Evolutionary conservation across 768 basidiomycete species (phyloP).

Genomic region (Phlegmacium glaucopus): DNA sequence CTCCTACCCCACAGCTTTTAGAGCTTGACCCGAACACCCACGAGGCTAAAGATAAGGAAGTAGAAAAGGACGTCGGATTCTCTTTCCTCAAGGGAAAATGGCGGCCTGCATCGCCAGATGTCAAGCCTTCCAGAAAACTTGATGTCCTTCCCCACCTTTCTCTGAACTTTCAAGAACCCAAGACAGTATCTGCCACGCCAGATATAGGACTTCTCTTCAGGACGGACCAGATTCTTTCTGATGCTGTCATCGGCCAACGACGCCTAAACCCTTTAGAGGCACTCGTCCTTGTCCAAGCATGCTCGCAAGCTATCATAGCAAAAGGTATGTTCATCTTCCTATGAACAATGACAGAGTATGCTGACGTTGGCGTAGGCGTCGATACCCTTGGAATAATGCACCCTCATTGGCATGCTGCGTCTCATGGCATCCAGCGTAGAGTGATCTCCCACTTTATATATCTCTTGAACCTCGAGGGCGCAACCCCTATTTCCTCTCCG

Average conservation of each 20-base stretch:
- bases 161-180: slow-evolving; percentile 54
- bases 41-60: slow-evolving; percentile 19
- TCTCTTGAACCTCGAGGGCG: slow-evolving; percentile 49
- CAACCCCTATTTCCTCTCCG: slow-evolving; percentile 48
- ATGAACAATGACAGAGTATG: slow-evolving; percentile 8
- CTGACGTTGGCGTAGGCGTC: slow-evolving; percentile 45
- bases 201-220: slow-evolving; percentile 59
- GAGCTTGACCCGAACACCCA: slow-evolving; percentile 28
- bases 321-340: slow-evolving; percentile 50
- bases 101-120: slow-evolving; percentile 32
- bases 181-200: slow-evolving; percentile 42
- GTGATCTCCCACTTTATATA: slow-evolving; percentile 73
- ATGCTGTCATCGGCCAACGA: slow-evolving; percentile 53
- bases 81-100: slow-evolving; percentile 49
- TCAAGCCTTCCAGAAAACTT: slow-evolving; percentile 29
- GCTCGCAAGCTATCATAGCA: slow-evolving; percentile 62
- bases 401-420: slow-evolving; percentile 80
- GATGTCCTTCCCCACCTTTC: slow-evolving; percentile 54
- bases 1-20: slow-evolving; percentile 38
- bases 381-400: slow-evolving; percentile 84
- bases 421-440: slow-evolving; percentile 59
- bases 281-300: slow-evolving; percentile 60
- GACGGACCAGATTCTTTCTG: slow-evolving; percentile 45
- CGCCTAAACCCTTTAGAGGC: slow-evolving; percentile 62
- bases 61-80: slow-evolving; percentile 40